Evolutionary conservation across 2,329 filamentous ascomycete genomes (phyloP), one percentile per base, ranked within the genome.

Genomic region (Sarocladiaceae sp.): DNA sequence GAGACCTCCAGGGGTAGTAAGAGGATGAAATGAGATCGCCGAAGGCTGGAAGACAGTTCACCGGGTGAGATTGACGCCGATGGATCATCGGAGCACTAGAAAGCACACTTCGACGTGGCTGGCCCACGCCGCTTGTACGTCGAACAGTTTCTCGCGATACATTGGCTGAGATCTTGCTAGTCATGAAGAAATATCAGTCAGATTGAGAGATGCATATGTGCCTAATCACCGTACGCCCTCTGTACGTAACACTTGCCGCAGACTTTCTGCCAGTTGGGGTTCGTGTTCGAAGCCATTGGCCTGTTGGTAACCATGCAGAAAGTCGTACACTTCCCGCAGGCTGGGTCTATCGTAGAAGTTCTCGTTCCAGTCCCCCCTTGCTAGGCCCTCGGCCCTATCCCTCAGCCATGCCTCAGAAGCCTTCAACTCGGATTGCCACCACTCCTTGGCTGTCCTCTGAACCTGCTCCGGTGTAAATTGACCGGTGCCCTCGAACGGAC

Each of bases 271-370:
- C 26, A 48, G 44, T 10, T 48, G 26, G 22, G 44, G 29, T 23
- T 48, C 44, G 11, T 35, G 18, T 4, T 12, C 17, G 15, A 29
- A 48, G 15, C 28, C 28, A n/a, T 18, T 25, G 18, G 47, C 5
- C 29, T 36, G 29, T 17, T 50, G 47, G 20, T 26, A 50, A 11
- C 25, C 29, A 3, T 13, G 29, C 18, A 71, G 58, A 13, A 64
- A 63, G 13, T 62, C 53, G 26, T 61, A 56, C 31, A 80, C 74
- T 54, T 80, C 69, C 35, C 61, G 64, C 42, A 81, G 58, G 8
- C 58, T 74, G 1, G 78, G 78, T 6, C 79, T 67, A 25, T 68
- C 62, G 56, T 74, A 81, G 55, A 72, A 73, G 55, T 82, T 82
- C 44, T 72, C 72, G 18, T 72, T 67, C 77, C 77, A 80, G 40